Base-by-base conservation (phyloP, 2,329 filamentous ascomycete genomes). In the Fusarium brevicatenulatum region DNA sequence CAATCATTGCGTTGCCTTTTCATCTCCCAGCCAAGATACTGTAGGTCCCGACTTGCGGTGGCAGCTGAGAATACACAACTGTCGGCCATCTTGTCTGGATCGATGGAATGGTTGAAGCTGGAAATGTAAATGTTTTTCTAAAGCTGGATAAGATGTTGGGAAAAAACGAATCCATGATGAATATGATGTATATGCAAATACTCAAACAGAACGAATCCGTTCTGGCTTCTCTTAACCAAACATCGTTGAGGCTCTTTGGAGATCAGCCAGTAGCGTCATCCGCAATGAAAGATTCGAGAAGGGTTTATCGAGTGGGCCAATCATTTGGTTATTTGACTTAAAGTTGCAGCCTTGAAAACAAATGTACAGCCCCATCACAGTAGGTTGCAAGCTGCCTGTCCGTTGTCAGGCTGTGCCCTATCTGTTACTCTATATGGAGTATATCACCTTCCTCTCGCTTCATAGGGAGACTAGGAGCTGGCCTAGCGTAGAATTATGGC, bases 1-100 rank as follows among this genome's bases (percentile, higher is more conserved):
- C 76, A 77, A 77, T 77, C 74, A 76, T 61, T 46, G 44, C 47
- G 40, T 63, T 50, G 19, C 47, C 55, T 18, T 61, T 47, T 63
- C n/a, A 58, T 40, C 40, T 28, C 30, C 36, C 39, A 59, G 37
- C 49, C 32, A 47, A 58, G 40, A 53, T 32, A 28, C 28, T 28
- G 28, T 28, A n/a, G 42, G 50, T 54, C 73, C 64, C 69, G 73
- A 56, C 57, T 70, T 59, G 40, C 46, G 47, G 53, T 49, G 44
- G 32, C 53, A 32, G 36, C 34, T 61, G 54, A 67, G 49, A 23
- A 43, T 69, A 46, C 30, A 43, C 47, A 39, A 25, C 39, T 61
- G 49, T 62, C 55, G 16, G 46, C 49, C 54, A 65, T 39, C 46
- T 50, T 61, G 44, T 58, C 69, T 44, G 36, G 47, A 74, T 54